Evolutionary conservation across 2,329 filamentous ascomycete species (phyloP).

Genomic region (Aspergillus hortae): DNA sequence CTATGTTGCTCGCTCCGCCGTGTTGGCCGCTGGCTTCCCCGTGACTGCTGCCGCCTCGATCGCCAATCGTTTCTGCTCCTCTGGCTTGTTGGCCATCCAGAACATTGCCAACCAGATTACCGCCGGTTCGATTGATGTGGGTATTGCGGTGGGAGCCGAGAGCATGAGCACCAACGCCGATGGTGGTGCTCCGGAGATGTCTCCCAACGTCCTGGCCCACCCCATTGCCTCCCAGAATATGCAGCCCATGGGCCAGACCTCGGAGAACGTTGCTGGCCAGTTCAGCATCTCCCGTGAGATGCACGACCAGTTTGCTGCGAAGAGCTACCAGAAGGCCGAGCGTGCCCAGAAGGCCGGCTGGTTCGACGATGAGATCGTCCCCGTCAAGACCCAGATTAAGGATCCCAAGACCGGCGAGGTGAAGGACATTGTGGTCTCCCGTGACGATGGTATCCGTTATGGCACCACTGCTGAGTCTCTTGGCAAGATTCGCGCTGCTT

Average conservation of each 20-base stretch:
- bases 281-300: slow-evolving; percentile 63
- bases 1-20: slow-evolving; percentile 84
- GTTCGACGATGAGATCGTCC: slow-evolving; percentile 82
- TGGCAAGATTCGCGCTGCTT: slow-evolving; percentile 78
- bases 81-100: slow-evolving; percentile 81
- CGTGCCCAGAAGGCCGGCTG: slow-evolving; percentile 77
- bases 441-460: slow-evolving; percentile 79
- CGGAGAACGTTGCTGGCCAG: slow-evolving; percentile 87
- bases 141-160: slow-evolving; percentile 86
- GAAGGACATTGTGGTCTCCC: slow-evolving; percentile 70
- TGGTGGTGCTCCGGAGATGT: slow-evolving; percentile 76
- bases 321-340: slow-evolving; percentile 79
- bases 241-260: slow-evolving; percentile 87
- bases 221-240: slow-evolving; percentile 83
- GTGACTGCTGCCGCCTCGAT: slow-evolving; percentile 73
- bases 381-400: slow-evolving; percentile 75
- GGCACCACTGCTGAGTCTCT: slow-evolving; percentile 80
- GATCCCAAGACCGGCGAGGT: slow-evolving; percentile 84
- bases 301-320: slow-evolving; percentile 82
- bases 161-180: slow-evolving; percentile 89
- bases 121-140: slow-evolving; percentile 84
- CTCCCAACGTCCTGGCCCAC: slow-evolving; percentile 70
- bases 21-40: slow-evolving; percentile 81
- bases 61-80: slow-evolving; percentile 88
- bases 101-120: slow-evolving; percentile 91